Conservation (phyloP, 2,329 filamentous ascomycete species). For the Apiospora rasikravindrae region DNA sequence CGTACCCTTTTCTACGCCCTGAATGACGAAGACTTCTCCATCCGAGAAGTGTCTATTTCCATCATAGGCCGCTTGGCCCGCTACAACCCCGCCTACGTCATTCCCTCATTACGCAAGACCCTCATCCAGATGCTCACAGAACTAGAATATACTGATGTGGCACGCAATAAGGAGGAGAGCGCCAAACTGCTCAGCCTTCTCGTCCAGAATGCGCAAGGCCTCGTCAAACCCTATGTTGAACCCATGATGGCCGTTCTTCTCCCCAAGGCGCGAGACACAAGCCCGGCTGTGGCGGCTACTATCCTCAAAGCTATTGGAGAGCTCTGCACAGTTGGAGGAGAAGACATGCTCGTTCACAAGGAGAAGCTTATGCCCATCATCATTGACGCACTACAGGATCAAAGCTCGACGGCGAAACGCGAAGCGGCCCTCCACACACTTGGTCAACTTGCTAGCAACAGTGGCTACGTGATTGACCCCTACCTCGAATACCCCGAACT, state of each 20-base stretch:
- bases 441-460: constrained; percentile 92
- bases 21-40: constrained; percentile 92
- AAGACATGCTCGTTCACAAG: constrained; percentile 92
- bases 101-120: constrained; percentile 91
- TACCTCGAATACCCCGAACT: constrained; percentile 95
- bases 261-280: constrained; percentile 85
- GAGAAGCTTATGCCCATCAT: constrained; percentile 94
- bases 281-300: constrained; percentile 87
- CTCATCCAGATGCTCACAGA: constrained; percentile 96
- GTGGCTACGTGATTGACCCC: constrained; percentile 95
- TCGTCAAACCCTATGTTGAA: constrained; percentile 96
- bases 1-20: constrained; percentile 92
- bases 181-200: constrained; percentile 91
- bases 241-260: constrained; percentile 95
- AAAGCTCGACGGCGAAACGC: constrained; percentile 87
- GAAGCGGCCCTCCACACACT: constrained; percentile 90
- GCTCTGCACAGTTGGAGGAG: constrained; percentile 89
- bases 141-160: constrained; percentile 92
- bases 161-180: constrained; percentile 95
- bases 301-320: constrained; percentile 96
- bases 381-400: constrained; percentile 90
- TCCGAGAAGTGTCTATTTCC: constrained; percentile 91
- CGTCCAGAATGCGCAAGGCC: constrained; percentile 87
- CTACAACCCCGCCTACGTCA: constrained; percentile 95
- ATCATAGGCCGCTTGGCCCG: constrained; percentile 93